Percentiles rank a stretch among this genome's conserved stretches.
Evolutionary conservation across 306 rosid genomes (phyloP).

Genomic region (Dryas drummondii): DNA sequence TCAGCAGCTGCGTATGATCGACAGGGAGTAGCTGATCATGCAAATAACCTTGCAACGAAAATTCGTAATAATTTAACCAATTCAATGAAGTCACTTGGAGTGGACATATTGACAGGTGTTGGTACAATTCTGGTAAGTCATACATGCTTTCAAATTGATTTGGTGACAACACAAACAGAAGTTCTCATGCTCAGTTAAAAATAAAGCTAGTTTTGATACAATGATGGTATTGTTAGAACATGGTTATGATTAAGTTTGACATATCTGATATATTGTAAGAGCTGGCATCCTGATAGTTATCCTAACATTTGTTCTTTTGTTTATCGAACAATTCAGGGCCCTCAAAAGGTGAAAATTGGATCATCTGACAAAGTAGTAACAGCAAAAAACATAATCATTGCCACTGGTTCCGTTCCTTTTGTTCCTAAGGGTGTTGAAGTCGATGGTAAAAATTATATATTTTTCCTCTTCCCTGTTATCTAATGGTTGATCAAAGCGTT

Average conservation of each 20-base stretch:
- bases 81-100: conserved; percentile 95
- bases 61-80: conserved; percentile 83
- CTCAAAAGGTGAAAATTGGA: conserved; percentile 89
- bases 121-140: conserved; percentile 79
- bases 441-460: conserved; percentile 59
- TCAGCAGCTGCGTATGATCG: conserved; percentile 86
- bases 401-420: conserved; percentile 97
- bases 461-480: neutral
- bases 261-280: neutral
- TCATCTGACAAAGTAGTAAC: conserved; percentile 72
- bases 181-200: conserved; percentile 5
- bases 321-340: conserved; percentile 56
- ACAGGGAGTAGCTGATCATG: conserved; percentile 98
- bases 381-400: conserved; percentile 87
- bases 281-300: neutral
- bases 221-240: neutral
- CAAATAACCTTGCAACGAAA: conserved; percentile 92
- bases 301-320: conserved; percentile 21
- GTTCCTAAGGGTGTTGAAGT: conserved; percentile 98
- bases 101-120: conserved; percentile 86
- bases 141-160: conserved; percentile 5
- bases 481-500: neutral
- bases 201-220: neutral
- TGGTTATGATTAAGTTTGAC: neutral
- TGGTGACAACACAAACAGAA: conserved; percentile 3